Evolutionary conservation across 2,329 filamentous ascomycete genomes (phyloP).

Genomic region (Hawksworthiomyces lignivorus): DNA sequence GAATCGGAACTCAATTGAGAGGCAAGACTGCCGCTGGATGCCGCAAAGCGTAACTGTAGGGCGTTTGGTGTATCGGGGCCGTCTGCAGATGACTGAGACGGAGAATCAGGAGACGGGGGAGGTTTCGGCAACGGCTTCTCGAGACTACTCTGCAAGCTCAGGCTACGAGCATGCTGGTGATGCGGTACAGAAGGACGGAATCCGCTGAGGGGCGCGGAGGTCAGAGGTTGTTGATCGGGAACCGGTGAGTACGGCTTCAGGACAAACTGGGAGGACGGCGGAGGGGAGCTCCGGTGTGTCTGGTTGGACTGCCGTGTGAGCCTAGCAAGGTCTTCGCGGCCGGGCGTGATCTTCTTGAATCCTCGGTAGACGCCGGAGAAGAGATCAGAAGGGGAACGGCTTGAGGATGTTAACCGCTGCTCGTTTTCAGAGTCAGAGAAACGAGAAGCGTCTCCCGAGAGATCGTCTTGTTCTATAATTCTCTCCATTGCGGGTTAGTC

Average conservation of each 20-base stretch:
- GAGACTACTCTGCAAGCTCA: constrained; percentile 50
- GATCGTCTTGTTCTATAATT: constrained; percentile 22
- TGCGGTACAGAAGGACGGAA: constrained; percentile 15
- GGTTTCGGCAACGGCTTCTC: constrained; percentile 50
- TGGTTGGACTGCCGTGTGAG: constrained; percentile 38
- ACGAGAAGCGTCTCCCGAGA: constrained; percentile 26
- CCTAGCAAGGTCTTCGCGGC: constrained; percentile 35
- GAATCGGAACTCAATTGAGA: constrained; percentile 25
- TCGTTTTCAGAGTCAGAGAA: constrained; percentile 40
- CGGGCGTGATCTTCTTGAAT: constrained; percentile 39
- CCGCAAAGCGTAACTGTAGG: constrained; percentile 10
- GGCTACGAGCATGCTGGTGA: constrained; percentile 43
- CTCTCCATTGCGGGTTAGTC: constrained; percentile 27
- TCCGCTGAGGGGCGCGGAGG: constrained; percentile 20
- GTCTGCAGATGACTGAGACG: constrained; percentile 23
- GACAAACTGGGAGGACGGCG: constrained; percentile 20
- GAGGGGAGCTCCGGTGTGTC: constrained; percentile 4
- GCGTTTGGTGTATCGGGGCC: constrained; percentile 26
- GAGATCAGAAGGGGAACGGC: constrained; percentile 38
- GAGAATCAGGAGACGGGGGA: constrained; percentile 26
- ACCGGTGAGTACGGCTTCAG: constrained; percentile 24
- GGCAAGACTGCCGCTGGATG: constrained; percentile 21
- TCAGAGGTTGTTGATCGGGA: constrained; percentile 17
- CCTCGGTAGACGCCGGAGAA: constrained; percentile 45
- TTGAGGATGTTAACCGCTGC: constrained; percentile 24